A percentile compares a stretch with the other conserved stretches of the same genome.
phyloP scores from a whole-genome alignment of 2,329 filamentous ascomycete genomes.

The Arthrobotrys conoides region DNA sequence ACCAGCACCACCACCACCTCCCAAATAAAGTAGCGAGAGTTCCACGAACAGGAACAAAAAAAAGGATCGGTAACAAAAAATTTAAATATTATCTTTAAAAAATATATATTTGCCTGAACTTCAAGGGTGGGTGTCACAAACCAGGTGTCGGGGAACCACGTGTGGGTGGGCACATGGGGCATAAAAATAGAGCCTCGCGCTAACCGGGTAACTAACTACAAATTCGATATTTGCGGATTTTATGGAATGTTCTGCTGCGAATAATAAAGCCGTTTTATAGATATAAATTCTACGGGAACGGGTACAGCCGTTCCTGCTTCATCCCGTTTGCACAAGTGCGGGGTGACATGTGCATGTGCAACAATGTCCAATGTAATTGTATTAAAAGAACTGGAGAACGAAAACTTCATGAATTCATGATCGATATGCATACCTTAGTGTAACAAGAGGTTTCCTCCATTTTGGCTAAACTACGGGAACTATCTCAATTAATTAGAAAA shows the following conservation, averaged over 20 bases:
- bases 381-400: neutral
- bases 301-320: neutral
- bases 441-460: too few relatives aligned
- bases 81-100: too few relatives aligned
- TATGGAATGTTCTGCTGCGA: neutral
- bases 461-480: too few relatives aligned
- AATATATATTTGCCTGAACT: too few relatives aligned
- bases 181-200: conserved; percentile 19
- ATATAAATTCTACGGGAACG: neutral
- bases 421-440: too few relatives aligned
- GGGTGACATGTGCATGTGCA: neutral
- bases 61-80: neutral
- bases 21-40: conserved; percentile 20
- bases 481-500: too few relatives aligned
- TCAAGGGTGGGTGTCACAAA: neutral
- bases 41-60: neutral
- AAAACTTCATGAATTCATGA: neutral
- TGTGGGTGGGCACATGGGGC: conserved; percentile 23
- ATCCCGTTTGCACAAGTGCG: conserved; percentile 1
- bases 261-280: neutral
- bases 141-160: conserved; percentile 18
- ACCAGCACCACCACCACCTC: neutral
- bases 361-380: neutral
- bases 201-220: neutral
- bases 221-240: neutral